These are phyloP conservation scores for Sarcomyxa edulis DNA, from an alignment of 768 basidiomycete species.

Conservation along the genomic window DNA sequence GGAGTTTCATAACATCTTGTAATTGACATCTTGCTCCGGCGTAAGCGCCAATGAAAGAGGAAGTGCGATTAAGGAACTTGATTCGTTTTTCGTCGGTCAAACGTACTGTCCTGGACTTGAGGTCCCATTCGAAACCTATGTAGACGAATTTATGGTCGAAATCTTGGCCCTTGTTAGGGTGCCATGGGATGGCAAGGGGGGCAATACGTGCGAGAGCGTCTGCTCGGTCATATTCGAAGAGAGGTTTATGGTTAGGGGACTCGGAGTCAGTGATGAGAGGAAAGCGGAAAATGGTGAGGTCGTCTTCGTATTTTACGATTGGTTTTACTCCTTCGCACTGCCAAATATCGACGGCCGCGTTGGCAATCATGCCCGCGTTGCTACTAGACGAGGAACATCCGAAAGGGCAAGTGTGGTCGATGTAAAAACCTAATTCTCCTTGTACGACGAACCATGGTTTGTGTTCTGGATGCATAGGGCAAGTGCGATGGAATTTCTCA, in stretches of 20 bases:
- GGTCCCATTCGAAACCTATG: slow-evolving; percentile 25
- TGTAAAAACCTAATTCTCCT: slow-evolving; percentile 14
- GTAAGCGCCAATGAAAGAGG: slow-evolving; percentile 9
- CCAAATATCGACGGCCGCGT: slow-evolving; percentile 19
- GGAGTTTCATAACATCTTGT: slow-evolving; percentile 13
- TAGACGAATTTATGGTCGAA: slow-evolving; percentile 16
- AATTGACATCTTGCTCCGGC: background rate
- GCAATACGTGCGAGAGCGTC: slow-evolving; percentile 10
- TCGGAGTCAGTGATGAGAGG: slow-evolving; percentile 10
- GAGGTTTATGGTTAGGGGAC: slow-evolving; percentile 3
- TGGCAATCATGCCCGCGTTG: slow-evolving; percentile 19
- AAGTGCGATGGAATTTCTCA: slow-evolving; percentile 18
- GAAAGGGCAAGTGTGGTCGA: slow-evolving; percentile 17
- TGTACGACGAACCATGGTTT: slow-evolving; percentile 16
- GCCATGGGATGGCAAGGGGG: slow-evolving; percentile 18
- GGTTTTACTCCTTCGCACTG: slow-evolving; percentile 7
- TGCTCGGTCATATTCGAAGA: slow-evolving; percentile 12
- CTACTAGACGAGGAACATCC: slow-evolving; percentile 17
- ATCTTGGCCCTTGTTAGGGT: slow-evolving; percentile 16
- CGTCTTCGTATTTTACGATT: slow-evolving; percentile 22
- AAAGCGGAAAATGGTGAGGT: slow-evolving; percentile 16
- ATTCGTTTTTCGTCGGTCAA: slow-evolving; percentile 19
- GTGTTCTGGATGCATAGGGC: slow-evolving; percentile 20
- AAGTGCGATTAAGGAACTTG: slow-evolving; percentile 15
- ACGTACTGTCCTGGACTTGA: slow-evolving; percentile 14